phyloP scores from a whole-genome alignment of 2,329 filamentous ascomycete genomes.

The Aspergillus uvarum region DNA sequence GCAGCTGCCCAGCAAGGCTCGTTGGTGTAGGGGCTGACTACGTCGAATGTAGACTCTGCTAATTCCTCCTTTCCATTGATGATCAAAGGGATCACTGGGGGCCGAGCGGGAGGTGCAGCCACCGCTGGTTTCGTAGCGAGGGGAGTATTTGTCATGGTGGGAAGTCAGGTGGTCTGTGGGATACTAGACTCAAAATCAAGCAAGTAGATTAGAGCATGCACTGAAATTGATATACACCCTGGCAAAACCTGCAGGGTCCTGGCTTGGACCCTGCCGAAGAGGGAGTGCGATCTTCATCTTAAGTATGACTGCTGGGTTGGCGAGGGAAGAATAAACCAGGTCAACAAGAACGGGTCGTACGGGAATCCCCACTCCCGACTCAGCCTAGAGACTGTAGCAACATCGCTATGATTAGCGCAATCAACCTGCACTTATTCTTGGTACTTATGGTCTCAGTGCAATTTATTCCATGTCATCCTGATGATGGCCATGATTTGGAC shows the following conservation, averaged over 20 bases:
- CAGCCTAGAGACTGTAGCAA: neutral
- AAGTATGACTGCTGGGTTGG: neutral
- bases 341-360: neutral
- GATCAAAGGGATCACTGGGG: constrained; percentile 35
- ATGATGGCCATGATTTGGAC: neutral
- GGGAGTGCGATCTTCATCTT: neutral
- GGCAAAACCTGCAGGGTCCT: neutral
- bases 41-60: constrained; percentile 35
- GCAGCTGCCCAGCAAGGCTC: constrained; percentile 55
- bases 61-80: constrained; percentile 40
- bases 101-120: constrained; percentile 8
- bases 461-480: neutral
- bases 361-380: neutral
- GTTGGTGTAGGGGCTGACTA: constrained; percentile 57
- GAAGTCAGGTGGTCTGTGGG: neutral
- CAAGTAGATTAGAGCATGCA: neutral
- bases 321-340: neutral
- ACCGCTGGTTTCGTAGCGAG: neutral
- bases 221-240: neutral
- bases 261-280: neutral
- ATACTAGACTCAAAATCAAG: neutral
- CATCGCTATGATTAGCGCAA: neutral
- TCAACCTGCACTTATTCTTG: neutral
- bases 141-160: neutral
- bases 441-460: neutral